Evolutionary conservation across 176 grass and related monocot genomes (phyloP), one percentile per base, ranked within the genome.

Genomic region (Bolboschoenus planiculmis): DNA sequence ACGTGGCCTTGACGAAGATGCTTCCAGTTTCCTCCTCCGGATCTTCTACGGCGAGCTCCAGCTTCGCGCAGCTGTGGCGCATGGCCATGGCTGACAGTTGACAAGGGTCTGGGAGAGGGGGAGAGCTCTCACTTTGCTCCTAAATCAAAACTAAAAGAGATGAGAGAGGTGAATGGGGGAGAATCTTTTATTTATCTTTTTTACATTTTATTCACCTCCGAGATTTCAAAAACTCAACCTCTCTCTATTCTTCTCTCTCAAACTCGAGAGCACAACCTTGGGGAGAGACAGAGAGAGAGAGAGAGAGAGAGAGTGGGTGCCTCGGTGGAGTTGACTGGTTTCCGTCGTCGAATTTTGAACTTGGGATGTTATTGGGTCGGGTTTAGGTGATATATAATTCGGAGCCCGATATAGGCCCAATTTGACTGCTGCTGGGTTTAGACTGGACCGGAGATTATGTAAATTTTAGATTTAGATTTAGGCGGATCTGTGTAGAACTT

Each of bases 21-120:
- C 78, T 18, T 6, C 76, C 85, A 75, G 2, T 44, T 8, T 61
- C 54, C 11, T 42, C 78, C 79, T 93, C 84, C 10, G 95, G 92
- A 39, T 93, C 90, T 80, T 91, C 90, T 33, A 91, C 90, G 18
- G 92, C 68, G 23, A 98, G 87, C 34, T 87, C 86, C 0, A 95
- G 37, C 84, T 94, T 98, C 48, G 85, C 86, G 90, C 92, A 95
- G 80, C 90, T 98, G 83, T 98, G 90, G 54, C 95, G 87, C 64
- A 83, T 80, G 1, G 84, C 23, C 58, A 85, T 68, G 0, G 84
- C 59, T 51, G 29, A n/a, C n/a, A n/a, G n/a, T n/a, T n/a, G n/a
- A n/a, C n/a, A n/a, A n/a, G n/a, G n/a, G n/a, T n/a, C n/a, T n/a
- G n/a, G n/a, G n/a, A n/a, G n/a, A n/a, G n/a, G n/a, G n/a, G n/a